phyloP scores from a whole-genome alignment of 352 stramenopile genomes.

The Globisporangium barbulae region DNA sequence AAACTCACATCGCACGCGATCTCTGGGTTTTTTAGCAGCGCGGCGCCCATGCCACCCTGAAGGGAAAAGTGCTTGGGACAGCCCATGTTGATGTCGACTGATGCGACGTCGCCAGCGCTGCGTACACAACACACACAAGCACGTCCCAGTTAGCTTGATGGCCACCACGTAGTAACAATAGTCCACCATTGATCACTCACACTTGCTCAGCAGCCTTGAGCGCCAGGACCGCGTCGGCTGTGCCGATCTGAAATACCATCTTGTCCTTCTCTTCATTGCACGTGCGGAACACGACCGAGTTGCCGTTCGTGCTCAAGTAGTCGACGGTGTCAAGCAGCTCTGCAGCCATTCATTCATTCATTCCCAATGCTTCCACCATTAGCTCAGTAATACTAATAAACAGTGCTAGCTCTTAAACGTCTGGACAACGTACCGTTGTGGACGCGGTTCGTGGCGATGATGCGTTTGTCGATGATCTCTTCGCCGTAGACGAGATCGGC shows the following conservation, averaged over 20 bases:
- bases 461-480: constrained; percentile 94
- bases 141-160: neutral
- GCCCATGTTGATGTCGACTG: constrained; percentile 95
- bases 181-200: constrained; percentile 30
- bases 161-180: no score
- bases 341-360: constrained; percentile 14
- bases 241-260: constrained; percentile 91
- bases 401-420: neutral
- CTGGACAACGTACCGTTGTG: constrained; percentile 53
- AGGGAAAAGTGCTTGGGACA: constrained; percentile 94
- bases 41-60: constrained; percentile 90
- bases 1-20: constrained; percentile 73
- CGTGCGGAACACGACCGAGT: constrained; percentile 87
- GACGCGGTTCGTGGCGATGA: constrained; percentile 78
- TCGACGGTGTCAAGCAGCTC: constrained; percentile 85
- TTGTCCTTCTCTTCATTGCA: constrained; percentile 74
- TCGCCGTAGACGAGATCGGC: constrained; percentile 93
- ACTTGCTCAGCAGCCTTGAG: constrained; percentile 75
- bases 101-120: constrained; percentile 80
- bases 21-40: constrained; percentile 87
- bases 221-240: constrained; percentile 65
- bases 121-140: neutral
- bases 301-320: constrained; percentile 84
- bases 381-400: neutral
- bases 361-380: neutral